Percentiles rank a stretch among this genome's conserved stretches.
These are phyloP conservation scores for Pseudogymnoascus sp. DNA, from an alignment of 2,329 filamentous ascomycete species.

Conservation along the genomic window DNA sequence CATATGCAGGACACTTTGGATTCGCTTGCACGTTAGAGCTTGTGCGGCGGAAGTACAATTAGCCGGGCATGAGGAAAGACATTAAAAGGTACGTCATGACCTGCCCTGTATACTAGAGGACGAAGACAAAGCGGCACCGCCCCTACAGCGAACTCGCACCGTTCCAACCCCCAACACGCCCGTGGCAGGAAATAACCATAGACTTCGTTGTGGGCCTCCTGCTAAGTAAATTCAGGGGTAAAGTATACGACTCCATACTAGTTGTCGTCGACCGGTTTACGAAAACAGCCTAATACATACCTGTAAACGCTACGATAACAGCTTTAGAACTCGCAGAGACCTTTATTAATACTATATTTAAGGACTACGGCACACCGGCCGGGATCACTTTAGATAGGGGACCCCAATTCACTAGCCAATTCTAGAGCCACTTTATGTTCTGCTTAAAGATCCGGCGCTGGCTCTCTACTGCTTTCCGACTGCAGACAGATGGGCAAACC, in stretches of 20 bases:
- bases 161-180: background rate
- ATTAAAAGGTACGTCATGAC: background rate
- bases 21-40: too few species aligned
- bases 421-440: too few species aligned
- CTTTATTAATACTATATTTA: background rate
- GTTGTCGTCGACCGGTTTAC: background rate
- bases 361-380: too few species aligned
- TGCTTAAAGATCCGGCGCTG: too few species aligned
- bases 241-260: background rate
- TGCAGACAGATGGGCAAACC: too few species aligned
- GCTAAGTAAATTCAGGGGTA: background rate
- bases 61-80: background rate
- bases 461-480: too few species aligned
- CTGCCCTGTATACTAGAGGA: background rate
- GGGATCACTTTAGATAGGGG: too few species aligned
- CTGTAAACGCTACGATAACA: background rate
- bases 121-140: background rate
- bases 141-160: background rate
- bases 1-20: background rate
- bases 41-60: background rate
- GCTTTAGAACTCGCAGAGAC: background rate
- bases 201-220: background rate
- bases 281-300: background rate
- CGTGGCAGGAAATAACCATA: background rate
- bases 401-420: too few species aligned